Percentiles rank a stretch among this genome's conserved stretches.
Conservation (phyloP, 371 early-diverging fungal genomes). For the Conidiobolus incongruus region DNA sequence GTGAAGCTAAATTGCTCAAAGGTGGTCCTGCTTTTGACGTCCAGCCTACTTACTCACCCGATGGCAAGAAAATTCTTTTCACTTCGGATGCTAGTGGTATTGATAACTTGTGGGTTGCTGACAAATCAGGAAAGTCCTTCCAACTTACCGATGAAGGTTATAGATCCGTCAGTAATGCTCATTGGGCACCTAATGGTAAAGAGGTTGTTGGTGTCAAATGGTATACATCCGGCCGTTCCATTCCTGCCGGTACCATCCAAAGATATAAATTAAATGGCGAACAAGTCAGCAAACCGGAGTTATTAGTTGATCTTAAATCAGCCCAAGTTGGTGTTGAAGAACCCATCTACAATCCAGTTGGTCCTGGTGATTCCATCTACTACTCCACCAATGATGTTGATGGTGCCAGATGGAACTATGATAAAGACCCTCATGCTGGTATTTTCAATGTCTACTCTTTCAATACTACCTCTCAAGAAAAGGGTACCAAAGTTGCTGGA, state of each 20-base stretch:
- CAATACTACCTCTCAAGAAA: background rate
- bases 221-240: background rate
- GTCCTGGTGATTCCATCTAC: background rate
- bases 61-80: background rate
- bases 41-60: background rate
- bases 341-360: background rate
- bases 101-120: background rate
- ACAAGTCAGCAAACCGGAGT: too few relatives aligned
- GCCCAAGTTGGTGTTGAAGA: background rate
- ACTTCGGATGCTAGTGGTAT: background rate
- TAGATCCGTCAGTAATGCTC: background rate
- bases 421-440: background rate
- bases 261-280: background rate
- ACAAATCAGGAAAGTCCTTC: background rate
- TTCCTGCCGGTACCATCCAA: slow-evolving; percentile 1
- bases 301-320: too few relatives aligned
- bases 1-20: background rate
- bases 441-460: background rate
- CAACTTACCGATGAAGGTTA: background rate
- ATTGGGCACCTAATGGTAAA: background rate
- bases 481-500: background rate
- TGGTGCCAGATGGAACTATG: background rate
- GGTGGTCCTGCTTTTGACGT: background rate
- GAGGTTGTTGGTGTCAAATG: background rate
- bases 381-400: background rate